Evolutionary conservation across 148 eudicot species (phyloP), one percentile per base, ranked within the genome.

Genomic region (Rhododendron simsii): DNA sequence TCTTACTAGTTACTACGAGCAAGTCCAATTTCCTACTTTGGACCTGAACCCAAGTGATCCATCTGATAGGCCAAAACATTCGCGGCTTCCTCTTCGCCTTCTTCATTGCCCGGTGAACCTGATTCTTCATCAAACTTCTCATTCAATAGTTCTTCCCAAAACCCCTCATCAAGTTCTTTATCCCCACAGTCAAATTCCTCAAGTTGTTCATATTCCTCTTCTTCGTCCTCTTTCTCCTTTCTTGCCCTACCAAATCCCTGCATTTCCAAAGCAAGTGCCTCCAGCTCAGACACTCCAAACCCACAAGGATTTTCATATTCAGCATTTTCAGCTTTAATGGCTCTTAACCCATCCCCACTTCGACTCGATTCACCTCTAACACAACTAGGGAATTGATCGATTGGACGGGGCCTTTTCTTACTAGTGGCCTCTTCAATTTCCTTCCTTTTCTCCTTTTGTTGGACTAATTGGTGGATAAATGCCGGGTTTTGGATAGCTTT

Each of bases 261-360:
- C 90, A 97, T 95, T 83, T 95, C 98, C 78, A 96, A 77, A 10
- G 99, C 99, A 75, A 97, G 96, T 15, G 92, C 95, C 84, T 97
- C 99, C 0, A 97, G 95, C 86, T 95, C 99, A 0, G 96, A 95
- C 28, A 94, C 91, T n/a, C 84, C 88, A n/a, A 78, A 86, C 15
- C 89, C 89, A 76, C 75, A 86, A 75, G 12, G 69, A 63, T 86
- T 90, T 47, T 67, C 87, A 57, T 81, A 88, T 2, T 95, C 95
- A 78, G 86, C 61, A 0, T 93, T 94, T 90, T 96, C 99, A 59
- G 77, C 71, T 88, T 94, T 94, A 10, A 92, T 81, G 59, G 65
- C 59, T 16, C 82, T 78, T 3, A 57, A 44, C 45, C 86, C 76
- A 30, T 76, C 84, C 6, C 57, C 81, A 82, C 90, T 30, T 86